phyloP scores from a whole-genome alignment of 352 stramenopile species.

The Pythium insidiosum region DNA sequence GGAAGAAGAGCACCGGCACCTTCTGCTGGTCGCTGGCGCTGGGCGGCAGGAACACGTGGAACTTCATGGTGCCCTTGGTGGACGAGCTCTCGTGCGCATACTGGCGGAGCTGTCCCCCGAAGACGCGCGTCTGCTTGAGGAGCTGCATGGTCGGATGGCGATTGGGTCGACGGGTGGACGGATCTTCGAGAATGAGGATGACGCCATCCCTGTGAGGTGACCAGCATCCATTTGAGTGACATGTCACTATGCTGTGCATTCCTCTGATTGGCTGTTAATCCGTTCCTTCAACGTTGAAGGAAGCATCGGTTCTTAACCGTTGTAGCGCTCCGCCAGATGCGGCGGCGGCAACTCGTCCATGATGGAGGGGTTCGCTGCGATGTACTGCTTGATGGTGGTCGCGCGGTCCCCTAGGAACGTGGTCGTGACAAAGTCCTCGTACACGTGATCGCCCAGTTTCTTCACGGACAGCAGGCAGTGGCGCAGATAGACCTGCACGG shows the following conservation, averaged over 20 bases:
- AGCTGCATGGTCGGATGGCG: no score
- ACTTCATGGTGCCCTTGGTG: conserved; percentile 88
- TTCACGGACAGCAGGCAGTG: conserved; percentile 88
- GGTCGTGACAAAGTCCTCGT: conserved; percentile 83
- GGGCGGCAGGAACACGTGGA: conserved; percentile 85
- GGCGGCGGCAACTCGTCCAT: conserved; percentile 76
- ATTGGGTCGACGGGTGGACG: no score
- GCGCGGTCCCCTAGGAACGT: conserved; percentile 87
- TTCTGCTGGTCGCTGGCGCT: conserved; percentile 49
- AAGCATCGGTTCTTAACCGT: no score
- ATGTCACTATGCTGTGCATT: neutral
- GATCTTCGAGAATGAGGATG: no score
- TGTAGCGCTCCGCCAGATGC: conserved; percentile 75
- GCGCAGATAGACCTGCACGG: conserved; percentile 81
- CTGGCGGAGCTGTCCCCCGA: conserved; percentile 76
- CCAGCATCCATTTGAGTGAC: neutral
- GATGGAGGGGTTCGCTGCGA: conserved; percentile 68
- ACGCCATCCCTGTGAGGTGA: no score
- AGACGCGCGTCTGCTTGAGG: conserved; percentile 69
- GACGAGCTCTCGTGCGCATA: conserved; percentile 74
- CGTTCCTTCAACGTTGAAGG: no score
- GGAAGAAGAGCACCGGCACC: conserved; percentile 91
- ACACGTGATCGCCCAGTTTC: conserved; percentile 60
- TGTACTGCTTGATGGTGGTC: conserved; percentile 83
- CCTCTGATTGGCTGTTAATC: no score